Percentiles rank a stretch among this genome's conserved stretches.
These are phyloP conservation scores for Podaxis mareebaensis DNA, from an alignment of 768 basidiomycete species.

Conservation along the genomic window DNA sequence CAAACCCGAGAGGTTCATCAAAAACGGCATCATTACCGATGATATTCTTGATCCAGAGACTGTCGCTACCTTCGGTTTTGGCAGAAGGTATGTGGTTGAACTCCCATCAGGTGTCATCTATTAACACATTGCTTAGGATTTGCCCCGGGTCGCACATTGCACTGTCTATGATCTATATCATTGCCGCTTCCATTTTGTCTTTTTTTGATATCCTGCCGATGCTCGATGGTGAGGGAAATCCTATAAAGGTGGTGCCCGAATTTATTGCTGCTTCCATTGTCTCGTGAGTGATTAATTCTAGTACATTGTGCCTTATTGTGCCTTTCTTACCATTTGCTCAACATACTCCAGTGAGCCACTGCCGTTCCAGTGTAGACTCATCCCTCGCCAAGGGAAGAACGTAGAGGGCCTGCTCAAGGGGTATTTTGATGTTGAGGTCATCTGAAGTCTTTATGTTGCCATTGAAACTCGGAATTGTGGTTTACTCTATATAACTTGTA, in stretches of 20 bases:
- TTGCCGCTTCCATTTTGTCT: slow-evolving; percentile 16
- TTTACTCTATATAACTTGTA: too few species aligned
- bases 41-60: slow-evolving; percentile 27
- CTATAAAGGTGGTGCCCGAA: slow-evolving; percentile 3
- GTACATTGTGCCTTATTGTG: neutral
- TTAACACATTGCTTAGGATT: neutral
- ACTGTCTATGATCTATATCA: slow-evolving; percentile 2
- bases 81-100: slow-evolving; percentile 23
- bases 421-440: neutral
- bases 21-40: slow-evolving; percentile 19
- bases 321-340: neutral
- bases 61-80: slow-evolving; percentile 31
- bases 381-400: neutral
- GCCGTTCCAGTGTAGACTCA: slow-evolving; percentile 2
- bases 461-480: too few species aligned
- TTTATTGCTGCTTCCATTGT: slow-evolving; percentile 3
- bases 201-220: slow-evolving; percentile 20
- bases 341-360: neutral
- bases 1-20: slow-evolving; percentile 23
- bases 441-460: neutral
- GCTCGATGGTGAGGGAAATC: slow-evolving; percentile 7
- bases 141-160: slow-evolving; percentile 14
- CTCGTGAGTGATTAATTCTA: neutral
- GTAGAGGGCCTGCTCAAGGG: neutral
- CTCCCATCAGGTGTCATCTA: neutral